These are phyloP conservation scores for Candolleomyces eurysporus DNA, from an alignment of 768 basidiomycete genomes.

Conservation along the genomic window DNA sequence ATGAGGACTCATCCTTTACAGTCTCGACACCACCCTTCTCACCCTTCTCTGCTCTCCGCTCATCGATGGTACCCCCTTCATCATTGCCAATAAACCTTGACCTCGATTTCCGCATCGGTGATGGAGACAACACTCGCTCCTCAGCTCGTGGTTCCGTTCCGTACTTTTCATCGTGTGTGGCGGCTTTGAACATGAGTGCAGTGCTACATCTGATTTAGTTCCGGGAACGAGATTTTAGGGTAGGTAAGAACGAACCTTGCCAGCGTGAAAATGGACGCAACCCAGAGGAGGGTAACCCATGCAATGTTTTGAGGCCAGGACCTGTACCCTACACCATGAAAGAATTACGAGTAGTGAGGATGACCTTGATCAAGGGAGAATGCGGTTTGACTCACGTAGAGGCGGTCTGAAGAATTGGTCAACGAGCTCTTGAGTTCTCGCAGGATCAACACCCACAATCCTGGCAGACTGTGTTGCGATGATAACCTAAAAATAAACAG, in stretches of 20 bases:
- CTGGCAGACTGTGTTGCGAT: constrained; percentile 21
- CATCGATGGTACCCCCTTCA: too few species aligned
- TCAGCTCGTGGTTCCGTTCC: too few species aligned
- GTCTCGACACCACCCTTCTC: too few species aligned
- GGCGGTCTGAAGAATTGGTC: constrained; percentile 24
- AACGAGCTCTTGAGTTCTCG: constrained; percentile 13
- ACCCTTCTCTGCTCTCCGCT: too few species aligned
- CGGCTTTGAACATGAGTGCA: too few species aligned
- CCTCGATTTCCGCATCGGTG: too few species aligned
- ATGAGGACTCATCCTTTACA: too few species aligned
- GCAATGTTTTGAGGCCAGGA: constrained; percentile 29
- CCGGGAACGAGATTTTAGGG: too few species aligned
- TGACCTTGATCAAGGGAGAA: not conserved
- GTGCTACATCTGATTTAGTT: too few species aligned
- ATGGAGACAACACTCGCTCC: too few species aligned
- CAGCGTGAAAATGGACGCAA: constrained; percentile 25
- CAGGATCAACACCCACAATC: constrained; percentile 24
- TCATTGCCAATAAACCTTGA: too few species aligned
- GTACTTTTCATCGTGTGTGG: too few species aligned
- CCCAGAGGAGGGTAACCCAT: constrained; percentile 31
- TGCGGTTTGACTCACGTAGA: constrained; percentile 17
- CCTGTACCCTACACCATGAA: constrained; percentile 21
- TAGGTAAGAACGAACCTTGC: constrained; percentile 17
- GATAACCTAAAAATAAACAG: constrained; percentile 20
- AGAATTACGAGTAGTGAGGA: not conserved